Conservation (phyloP, 129 eudicot genomes). For the Erigeron canadensis region DNA sequence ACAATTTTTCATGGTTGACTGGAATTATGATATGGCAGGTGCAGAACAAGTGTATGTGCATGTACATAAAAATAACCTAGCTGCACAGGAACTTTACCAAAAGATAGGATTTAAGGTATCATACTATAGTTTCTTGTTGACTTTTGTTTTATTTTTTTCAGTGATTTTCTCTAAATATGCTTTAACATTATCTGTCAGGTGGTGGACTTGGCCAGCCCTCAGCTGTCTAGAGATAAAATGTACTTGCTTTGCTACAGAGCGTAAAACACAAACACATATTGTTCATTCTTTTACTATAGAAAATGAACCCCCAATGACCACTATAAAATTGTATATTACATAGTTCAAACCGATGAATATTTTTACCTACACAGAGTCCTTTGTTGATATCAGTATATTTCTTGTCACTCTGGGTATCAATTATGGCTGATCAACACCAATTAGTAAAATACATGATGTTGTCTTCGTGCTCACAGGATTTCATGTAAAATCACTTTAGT, state of each 20-base stretch:
- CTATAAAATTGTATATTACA: constrained; percentile 18
- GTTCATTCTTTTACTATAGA: constrained; percentile 6
- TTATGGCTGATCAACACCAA: constrained; percentile 8
- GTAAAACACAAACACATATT: constrained; percentile 6
- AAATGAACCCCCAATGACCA: constrained; percentile 12
- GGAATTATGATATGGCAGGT: constrained; percentile 41
- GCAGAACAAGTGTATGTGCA: constrained; percentile 74
- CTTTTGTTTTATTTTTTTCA: neutral
- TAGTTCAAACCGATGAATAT: constrained; percentile 15
- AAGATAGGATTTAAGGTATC: constrained; percentile 71
- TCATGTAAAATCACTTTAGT: neutral
- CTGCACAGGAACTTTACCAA: constrained; percentile 62
- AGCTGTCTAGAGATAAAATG: constrained; percentile 44
- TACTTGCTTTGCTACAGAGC: constrained; percentile 46
- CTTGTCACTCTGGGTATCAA: neutral
- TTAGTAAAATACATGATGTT: neutral
- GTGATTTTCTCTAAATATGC: constrained; percentile 3
- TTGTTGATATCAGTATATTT: constrained; percentile 13
- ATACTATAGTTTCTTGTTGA: neutral
- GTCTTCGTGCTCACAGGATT: neutral
- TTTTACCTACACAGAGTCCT: neutral
- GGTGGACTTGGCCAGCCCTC: constrained; percentile 51
- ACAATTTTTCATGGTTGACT: neutral
- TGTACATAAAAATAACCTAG: constrained; percentile 57
- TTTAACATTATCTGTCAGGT: constrained; percentile 34